phyloP scores from a whole-genome alignment of 2,329 filamentous ascomycete species.

The Tolypocladium guangdongense region DNA sequence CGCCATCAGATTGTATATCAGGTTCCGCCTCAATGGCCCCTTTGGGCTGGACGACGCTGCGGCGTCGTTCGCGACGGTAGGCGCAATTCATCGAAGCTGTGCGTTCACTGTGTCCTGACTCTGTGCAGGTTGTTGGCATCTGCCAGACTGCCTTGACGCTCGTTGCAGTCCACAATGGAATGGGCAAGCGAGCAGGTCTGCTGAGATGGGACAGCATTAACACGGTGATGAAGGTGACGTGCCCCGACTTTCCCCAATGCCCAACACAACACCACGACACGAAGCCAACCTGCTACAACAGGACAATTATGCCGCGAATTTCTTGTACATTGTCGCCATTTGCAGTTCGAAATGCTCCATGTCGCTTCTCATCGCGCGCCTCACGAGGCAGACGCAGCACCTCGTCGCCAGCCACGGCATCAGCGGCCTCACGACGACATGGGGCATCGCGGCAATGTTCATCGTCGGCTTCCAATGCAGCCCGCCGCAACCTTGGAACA shows the following conservation, averaged over 20 bases:
- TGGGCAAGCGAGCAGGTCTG: slow-evolving; percentile 4
- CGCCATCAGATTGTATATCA: slow-evolving; percentile 8
- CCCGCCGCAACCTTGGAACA: slow-evolving; percentile 4
- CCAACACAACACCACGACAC: not conserved
- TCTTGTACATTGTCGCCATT: slow-evolving; percentile 8
- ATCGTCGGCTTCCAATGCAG: slow-evolving; percentile 6
- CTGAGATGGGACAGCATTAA: not conserved
- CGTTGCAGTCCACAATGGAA: slow-evolving; percentile 3
- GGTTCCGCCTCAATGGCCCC: slow-evolving; percentile 5
- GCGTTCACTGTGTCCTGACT: not conserved
- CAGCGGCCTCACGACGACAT: slow-evolving; percentile 1
- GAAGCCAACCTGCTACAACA: not conserved
- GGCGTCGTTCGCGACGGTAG: slow-evolving; percentile 6
- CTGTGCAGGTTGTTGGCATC: slow-evolving; percentile 2
- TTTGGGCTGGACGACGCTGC: slow-evolving; percentile 7
- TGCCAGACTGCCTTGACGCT: slow-evolving; percentile 4
- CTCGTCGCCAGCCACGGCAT: slow-evolving; percentile 3
- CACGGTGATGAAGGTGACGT: slow-evolving; percentile 4
- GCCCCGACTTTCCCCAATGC: no score
- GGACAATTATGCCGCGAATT: slow-evolving; percentile 4
- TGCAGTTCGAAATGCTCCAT: slow-evolving; percentile 8
- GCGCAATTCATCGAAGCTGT: not conserved
- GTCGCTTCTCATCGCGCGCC: slow-evolving; percentile 7
- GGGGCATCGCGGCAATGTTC: slow-evolving; percentile 4
- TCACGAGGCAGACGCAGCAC: slow-evolving; percentile 5